phyloP scores from a whole-genome alignment of 768 basidiomycete genomes.

The Rhizopogon vesiculosus region DNA sequence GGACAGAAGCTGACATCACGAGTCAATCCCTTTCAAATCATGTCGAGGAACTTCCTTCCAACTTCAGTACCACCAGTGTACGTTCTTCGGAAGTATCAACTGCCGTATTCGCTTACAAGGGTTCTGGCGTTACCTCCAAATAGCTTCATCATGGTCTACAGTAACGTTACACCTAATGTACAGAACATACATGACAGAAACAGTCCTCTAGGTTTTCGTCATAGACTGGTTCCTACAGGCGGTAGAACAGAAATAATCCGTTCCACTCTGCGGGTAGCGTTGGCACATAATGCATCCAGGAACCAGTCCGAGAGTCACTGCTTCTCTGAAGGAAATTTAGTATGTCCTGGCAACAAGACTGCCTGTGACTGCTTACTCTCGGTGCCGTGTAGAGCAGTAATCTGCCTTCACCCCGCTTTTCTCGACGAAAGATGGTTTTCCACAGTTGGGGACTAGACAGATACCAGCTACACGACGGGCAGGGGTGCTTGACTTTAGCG shows the following conservation, averaged over 20 bases:
- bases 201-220: slow-evolving; percentile 34
- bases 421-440: slow-evolving; percentile 52
- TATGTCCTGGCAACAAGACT: background rate
- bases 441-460: slow-evolving; percentile 56
- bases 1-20: background rate
- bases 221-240: slow-evolving; percentile 57
- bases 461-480: slow-evolving; percentile 23
- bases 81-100: background rate
- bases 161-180: background rate
- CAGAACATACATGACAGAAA: background rate
- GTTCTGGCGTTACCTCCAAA: background rate
- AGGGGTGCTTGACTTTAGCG: slow-evolving; percentile 9
- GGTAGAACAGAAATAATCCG: slow-evolving; percentile 60
- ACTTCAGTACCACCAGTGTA: background rate
- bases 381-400: slow-evolving; percentile 57
- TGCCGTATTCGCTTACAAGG: too few relatives aligned
- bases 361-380: slow-evolving; percentile 46
- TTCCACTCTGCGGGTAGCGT: slow-evolving; percentile 50
- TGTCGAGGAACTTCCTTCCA: background rate
- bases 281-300: slow-evolving; percentile 63
- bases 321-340: slow-evolving; percentile 40
- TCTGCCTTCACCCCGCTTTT: slow-evolving; percentile 43
- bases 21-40: background rate
- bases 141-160: background rate
- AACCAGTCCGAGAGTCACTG: slow-evolving; percentile 46